Evolutionary conservation across 2,329 filamentous ascomycete species (phyloP).

Genomic region (Rachicladosporium sp.): DNA sequence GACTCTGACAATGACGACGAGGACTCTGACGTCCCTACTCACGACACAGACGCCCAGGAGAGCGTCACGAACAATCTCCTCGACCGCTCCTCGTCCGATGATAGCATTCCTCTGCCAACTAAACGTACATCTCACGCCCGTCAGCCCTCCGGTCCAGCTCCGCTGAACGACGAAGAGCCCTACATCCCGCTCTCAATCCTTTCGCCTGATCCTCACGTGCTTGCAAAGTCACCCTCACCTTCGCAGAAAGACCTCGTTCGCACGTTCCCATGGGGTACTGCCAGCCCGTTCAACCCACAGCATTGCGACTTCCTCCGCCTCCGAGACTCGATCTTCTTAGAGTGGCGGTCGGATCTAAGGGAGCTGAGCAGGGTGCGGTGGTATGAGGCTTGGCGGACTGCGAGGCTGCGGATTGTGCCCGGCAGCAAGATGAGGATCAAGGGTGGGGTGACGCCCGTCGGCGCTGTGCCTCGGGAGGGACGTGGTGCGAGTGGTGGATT

Average conservation of each 20-base stretch:
- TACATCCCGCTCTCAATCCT: slow-evolving; percentile 85
- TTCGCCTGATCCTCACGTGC: slow-evolving; percentile 81
- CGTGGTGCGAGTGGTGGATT: slow-evolving; percentile 2
- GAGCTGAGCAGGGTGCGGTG: slow-evolving; percentile 83
- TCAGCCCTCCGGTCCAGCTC: slow-evolving; percentile 27
- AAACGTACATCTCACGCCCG: slow-evolving; percentile 23
- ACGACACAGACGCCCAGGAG: too few relatives aligned
- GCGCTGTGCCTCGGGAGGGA: slow-evolving; percentile 21
- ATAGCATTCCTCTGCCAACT: slow-evolving; percentile 15
- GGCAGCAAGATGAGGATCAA: slow-evolving; percentile 12
- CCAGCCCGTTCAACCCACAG: slow-evolving; percentile 77
- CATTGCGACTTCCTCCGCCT: slow-evolving; percentile 91
- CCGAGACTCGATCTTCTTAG: slow-evolving; percentile 82
- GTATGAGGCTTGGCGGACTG: slow-evolving; percentile 90
- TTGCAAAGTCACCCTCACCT: slow-evolving; percentile 60
- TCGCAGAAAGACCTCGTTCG: slow-evolving; percentile 56
- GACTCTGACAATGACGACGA: slow-evolving; percentile 36
- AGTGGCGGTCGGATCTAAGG: slow-evolving; percentile 84
- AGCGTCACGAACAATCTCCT: slow-evolving; percentile 19
- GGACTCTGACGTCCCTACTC: slow-evolving; percentile 13
- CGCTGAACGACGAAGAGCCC: slow-evolving; percentile 38
- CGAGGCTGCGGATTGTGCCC: slow-evolving; percentile 28
- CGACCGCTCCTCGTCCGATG: slow-evolving; percentile 22
- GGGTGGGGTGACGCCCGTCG: slow-evolving; percentile 24
- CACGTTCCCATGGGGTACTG: slow-evolving; percentile 92